phyloP scores from a whole-genome alignment of 495 filamentous ascomycete species.

The Gamarada debralockiae region DNA sequence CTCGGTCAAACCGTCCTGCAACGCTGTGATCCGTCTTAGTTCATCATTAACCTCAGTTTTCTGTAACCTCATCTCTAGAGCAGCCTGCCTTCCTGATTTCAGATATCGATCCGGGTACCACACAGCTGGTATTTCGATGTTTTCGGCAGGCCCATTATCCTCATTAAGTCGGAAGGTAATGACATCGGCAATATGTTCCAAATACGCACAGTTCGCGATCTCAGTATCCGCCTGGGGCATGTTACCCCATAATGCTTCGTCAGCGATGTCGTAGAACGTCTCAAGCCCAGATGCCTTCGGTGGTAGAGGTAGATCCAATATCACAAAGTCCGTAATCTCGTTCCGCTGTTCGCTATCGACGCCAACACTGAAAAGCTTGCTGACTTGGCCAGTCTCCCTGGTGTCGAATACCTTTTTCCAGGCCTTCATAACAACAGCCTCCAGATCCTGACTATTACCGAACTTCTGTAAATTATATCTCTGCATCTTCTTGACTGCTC shows the following conservation, averaged over 20 bases:
- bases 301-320: slow-evolving; percentile 36
- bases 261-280: slow-evolving; percentile 71
- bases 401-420: slow-evolving; percentile 19
- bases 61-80: slow-evolving; percentile 37
- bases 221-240: slow-evolving; percentile 24
- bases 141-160: slow-evolving; percentile 35
- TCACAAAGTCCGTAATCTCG: slow-evolving; percentile 35
- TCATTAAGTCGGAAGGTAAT: slow-evolving; percentile 56
- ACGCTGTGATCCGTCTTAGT: slow-evolving; percentile 15
- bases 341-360: slow-evolving; percentile 21
- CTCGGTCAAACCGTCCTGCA: slow-evolving; percentile 25
- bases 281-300: slow-evolving; percentile 26
- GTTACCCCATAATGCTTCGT: slow-evolving; percentile 59
- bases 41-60: slow-evolving; percentile 27
- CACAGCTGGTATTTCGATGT: slow-evolving; percentile 60
- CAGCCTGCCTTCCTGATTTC: slow-evolving; percentile 47
- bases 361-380: slow-evolving; percentile 21
- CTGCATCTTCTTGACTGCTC: slow-evolving; percentile 27
- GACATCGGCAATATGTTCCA: slow-evolving; percentile 61
- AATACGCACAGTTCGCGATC: slow-evolving; percentile 42
- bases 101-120: slow-evolving; percentile 82
- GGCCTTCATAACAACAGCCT: slow-evolving; percentile 25
- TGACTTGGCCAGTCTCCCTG: neutral
- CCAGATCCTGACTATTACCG: slow-evolving; percentile 1
- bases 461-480: slow-evolving; percentile 18